Evolutionary conservation across 2,329 filamentous ascomycete genomes (phyloP), one percentile per base, ranked within the genome.

Genomic region (Calonectria honghensis): DNA sequence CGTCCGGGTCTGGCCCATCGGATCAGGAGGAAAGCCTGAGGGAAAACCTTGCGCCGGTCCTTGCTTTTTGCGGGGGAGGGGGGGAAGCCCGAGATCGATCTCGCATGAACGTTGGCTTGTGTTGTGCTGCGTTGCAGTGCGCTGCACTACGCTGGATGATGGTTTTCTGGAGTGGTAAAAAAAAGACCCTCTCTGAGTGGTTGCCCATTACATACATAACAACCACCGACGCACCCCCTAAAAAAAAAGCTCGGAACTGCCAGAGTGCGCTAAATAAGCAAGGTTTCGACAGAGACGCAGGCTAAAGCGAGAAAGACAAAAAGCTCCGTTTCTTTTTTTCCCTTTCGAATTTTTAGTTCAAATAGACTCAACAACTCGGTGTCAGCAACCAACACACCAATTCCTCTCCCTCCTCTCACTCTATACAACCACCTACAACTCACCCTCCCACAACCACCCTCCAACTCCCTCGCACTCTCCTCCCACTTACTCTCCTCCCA

Each of bases 1-100:
- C 6, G 52, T 29, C 13, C 52, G 29, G 48, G 48, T 14, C 39
- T 41, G 39, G 39, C 39, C 39, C 39, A 41, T 41, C 39, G 39
- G 39, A 41, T 41, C 39, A 41, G 39, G 39, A 41, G 39, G 39
- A 41, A 48, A 20, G 20, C 41, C 51, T 64, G 41, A 68, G 76
- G 77, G 70, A 78, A 79, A 79, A 73, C 70, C 72, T 68, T 59
- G 73, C 48, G 45, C 24, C 20, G 69, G 70, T 31, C 52, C 39
- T 66, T 69, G 27, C 32, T 50, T 73, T 73, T 73, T 69, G 59
- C 51, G 70, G 66, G 66, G 65, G 27, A 39, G 24, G 50, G n/a
- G 14, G 6, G 32, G 37, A 32, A 41, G 41, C 14, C 41, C 37
- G 35, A 68, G 32, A 66, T 73, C 73, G 76, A 77, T 74, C 72